Conservation (phyloP, 306 rosid genomes). For the Fagus sylvatica region DNA sequence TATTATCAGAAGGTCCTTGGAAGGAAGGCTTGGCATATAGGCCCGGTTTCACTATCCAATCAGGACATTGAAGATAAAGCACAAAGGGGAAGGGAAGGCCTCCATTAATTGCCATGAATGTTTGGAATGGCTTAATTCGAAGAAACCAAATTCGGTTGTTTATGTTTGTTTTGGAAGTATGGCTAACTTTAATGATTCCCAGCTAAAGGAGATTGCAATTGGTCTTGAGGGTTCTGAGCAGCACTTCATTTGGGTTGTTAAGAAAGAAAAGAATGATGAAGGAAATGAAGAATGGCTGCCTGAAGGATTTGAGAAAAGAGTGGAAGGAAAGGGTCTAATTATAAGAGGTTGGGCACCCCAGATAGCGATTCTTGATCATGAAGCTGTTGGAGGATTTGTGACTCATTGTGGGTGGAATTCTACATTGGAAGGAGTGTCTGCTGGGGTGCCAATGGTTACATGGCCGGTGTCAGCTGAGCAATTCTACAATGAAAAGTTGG, state of each 20-base stretch:
- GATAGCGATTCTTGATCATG: conserved; percentile 31
- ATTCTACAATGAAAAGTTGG: conserved; percentile 40
- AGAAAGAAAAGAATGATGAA: neutral
- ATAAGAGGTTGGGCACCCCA: conserved; percentile 58
- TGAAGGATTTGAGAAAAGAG: conserved; percentile 41
- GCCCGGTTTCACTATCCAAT: conserved; percentile 43
- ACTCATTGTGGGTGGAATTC: conserved; percentile 55
- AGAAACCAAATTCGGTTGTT: conserved; percentile 43
- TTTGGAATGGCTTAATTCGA: conserved; percentile 34
- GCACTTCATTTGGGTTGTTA: conserved; percentile 52
- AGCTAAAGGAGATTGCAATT: conserved; percentile 51
- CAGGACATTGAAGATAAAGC: conserved; percentile 33
- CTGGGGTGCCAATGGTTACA: conserved; percentile 39
- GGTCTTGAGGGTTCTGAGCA: conserved; percentile 53
- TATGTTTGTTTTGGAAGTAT: conserved; percentile 52
- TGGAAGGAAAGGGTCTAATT: conserved; percentile 38
- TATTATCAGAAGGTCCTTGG: conserved; percentile 42
- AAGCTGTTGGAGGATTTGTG: conserved; percentile 37
- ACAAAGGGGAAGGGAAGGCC: conserved; percentile 37
- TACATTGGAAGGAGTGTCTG: conserved; percentile 25
- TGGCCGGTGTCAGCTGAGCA: conserved; percentile 42
- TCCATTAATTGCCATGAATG: conserved; percentile 36
- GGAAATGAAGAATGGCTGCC: conserved; percentile 31
- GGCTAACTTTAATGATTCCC: conserved; percentile 31
- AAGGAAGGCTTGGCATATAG: conserved; percentile 60